Evolutionary conservation across 164 flowering plant species (phyloP), one percentile per base, ranked within the genome.

Genomic region (Nymphaea colorata): DNA sequence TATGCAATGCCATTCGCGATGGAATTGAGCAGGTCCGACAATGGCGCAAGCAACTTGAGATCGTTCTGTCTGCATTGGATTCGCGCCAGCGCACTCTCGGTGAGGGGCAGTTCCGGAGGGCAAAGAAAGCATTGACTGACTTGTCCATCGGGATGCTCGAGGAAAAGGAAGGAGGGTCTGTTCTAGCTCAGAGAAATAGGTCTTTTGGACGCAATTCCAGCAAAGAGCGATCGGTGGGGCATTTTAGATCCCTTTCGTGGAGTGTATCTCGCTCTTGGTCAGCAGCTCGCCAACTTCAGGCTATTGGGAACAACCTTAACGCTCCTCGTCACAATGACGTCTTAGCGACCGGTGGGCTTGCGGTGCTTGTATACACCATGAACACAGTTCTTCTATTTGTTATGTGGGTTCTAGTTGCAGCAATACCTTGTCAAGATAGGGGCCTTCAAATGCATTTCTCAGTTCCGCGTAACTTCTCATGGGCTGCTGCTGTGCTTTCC

Each of bases 371-470:
- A 41, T 94, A 69, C 65, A 83, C 93, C 0, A 90, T 91, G 95
- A 85, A 73, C 62, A 80, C 82, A 12, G 78, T 94, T 18, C 74
- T 91, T 51, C 65, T 84, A 71, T 87, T 91, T 63, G 91, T 84
- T 64, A 87, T 83, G 90, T 91, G 97, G 98, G 82, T 88, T 3
- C 81, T 94, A 2, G 97, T 94, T 59, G 97, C 98, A 4, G 96
- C 98, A 2, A 91, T 90, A 42, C 98, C 98, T 5, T 94, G 98
- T 71, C 98, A 94, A 73, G 97, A 94, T 69, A 82, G 98, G 3
- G 96, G 98, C 2, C 82, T 94, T 43, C 95, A 88, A 55, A 82
- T 76, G 0, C 95, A 91, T 66, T 87, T 91, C 67, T 73, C 83
- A 6, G 66, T 81, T 11, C 85, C 97, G 2, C 77, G 88, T 73